Evolutionary conservation across 208 protist species (phyloP), one percentile per base, ranked within the genome.

Genomic region (Phytomonas francai): DNA sequence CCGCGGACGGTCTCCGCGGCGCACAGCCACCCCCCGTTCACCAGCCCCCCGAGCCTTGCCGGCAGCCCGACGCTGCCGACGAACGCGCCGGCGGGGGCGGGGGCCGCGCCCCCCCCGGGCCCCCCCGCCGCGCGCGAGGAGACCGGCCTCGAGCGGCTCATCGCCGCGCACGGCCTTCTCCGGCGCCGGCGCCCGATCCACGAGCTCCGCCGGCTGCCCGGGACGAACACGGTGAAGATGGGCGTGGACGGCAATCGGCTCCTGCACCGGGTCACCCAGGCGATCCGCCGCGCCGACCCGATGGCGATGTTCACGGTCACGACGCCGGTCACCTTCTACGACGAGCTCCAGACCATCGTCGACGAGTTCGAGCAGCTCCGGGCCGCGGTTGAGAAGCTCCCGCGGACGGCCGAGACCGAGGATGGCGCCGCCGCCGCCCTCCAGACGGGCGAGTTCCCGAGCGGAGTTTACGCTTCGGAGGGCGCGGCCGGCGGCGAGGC

Each of bases 181-280:
- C 72, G 76, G n/a, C 74, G 72, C 31, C 65, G 68, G 4, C 45
- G 85, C 32, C 78, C 77, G 25, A 72, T 90, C 32, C 71, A 57
- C 22, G 72, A 89, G 30, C 72, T 91, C 54, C 72, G 63, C 14
- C 70, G 71, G 60, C 63, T 87, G 28, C 70, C 80, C 4, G 80
- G 75, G 34, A 81, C 74, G 11, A 80, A 83, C 56, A 39, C 81
- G 14, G 78, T 94, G 3, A 72, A 69, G 28, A 67, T 95, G 30
- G 84, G 70, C 3, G 78, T 92, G 29, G 89, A 95, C 69, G 89
- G 89, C 19, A 83, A 75, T 66, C 85, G 80, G 63, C 67, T 95
- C 59, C 79, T 95, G 62, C 79, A 91, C 30, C 72, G 85, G 9
- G 77, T 92, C 57, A 82, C 80, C 29, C 67, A 82, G 27, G 70